These are phyloP conservation scores for Talaromyces piceae DNA, from an alignment of 2,329 filamentous ascomycete species.

Conservation along the genomic window DNA sequence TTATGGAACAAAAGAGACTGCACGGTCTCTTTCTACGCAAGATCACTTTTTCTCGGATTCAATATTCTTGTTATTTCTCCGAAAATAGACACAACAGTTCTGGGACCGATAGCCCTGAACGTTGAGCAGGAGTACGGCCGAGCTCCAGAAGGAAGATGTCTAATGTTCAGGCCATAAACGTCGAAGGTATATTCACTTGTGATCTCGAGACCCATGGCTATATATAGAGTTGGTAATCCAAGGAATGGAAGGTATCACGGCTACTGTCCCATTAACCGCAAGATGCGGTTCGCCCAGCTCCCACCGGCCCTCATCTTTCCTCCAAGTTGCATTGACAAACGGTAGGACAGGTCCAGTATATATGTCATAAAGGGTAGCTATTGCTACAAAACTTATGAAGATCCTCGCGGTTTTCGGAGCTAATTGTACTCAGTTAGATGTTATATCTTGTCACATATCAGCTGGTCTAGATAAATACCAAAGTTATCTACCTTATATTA, in stretches of 20 bases:
- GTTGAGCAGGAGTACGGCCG: too few species aligned
- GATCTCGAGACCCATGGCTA: not conserved
- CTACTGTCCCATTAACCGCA: not conserved
- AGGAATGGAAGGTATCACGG: not conserved
- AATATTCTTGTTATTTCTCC: not conserved
- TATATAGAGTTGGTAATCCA: not conserved
- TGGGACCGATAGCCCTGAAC: not conserved
- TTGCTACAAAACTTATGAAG: too few species aligned
- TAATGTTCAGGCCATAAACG: not conserved
- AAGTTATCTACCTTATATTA: too few species aligned
- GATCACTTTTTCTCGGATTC: not conserved
- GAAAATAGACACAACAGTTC: not conserved
- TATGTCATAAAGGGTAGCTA: too few species aligned
- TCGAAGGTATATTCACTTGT: not conserved
- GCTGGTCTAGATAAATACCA: too few species aligned
- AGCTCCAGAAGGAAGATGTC: not conserved
- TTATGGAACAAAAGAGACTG: not conserved
- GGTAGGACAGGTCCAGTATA: too few species aligned
- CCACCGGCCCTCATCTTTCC: not conserved
- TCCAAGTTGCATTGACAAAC: not conserved
- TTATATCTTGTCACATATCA: too few species aligned
- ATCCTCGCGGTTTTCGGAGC: too few species aligned
- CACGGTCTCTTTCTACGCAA: not conserved
- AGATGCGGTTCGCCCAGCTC: not conserved
- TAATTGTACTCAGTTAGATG: too few species aligned